phyloP scores from a whole-genome alignment of 192 early-diverging fungal genomes.

The Linnemannia exigua region DNA sequence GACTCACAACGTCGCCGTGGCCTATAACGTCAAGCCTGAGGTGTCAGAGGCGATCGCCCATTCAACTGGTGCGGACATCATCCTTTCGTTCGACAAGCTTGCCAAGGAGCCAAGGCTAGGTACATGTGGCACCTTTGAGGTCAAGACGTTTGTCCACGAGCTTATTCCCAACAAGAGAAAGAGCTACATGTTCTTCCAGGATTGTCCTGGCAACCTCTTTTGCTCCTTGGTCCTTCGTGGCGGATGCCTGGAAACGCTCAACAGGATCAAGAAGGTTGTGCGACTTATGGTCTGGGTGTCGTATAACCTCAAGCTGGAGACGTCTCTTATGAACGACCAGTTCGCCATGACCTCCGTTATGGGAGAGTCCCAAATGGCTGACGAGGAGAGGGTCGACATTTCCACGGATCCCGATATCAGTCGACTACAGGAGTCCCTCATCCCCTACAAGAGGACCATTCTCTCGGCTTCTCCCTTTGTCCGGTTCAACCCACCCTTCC shows the following conservation, averaged over 20 bases:
- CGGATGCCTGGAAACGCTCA: slow-evolving; percentile 73
- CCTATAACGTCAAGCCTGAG: slow-evolving; percentile 86
- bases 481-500: slow-evolving; percentile 86
- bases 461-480: slow-evolving; percentile 94
- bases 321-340: slow-evolving; percentile 82
- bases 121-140: slow-evolving; percentile 80
- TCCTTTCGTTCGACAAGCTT: slow-evolving; percentile 84
- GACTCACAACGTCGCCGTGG: slow-evolving; percentile 84
- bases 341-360: slow-evolving; percentile 71
- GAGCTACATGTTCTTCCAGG: slow-evolving; percentile 91
- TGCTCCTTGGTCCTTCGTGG: slow-evolving; percentile 94
- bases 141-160: slow-evolving; percentile 87
- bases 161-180: slow-evolving; percentile 86
- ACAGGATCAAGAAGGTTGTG: slow-evolving; percentile 85
- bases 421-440: slow-evolving; percentile 59
- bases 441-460: slow-evolving; percentile 76
- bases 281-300: slow-evolving; percentile 88
- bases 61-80: slow-evolving; percentile 86
- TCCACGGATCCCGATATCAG: slow-evolving; percentile 47
- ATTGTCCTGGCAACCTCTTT: slow-evolving; percentile 82
- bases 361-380: slow-evolving; percentile 17
- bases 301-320: slow-evolving; percentile 91
- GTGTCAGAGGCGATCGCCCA: slow-evolving; percentile 91
- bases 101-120: slow-evolving; percentile 78
- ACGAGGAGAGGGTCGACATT: slow-evolving; percentile 34